Evolutionary conservation across 139 green algal species (phyloP), one percentile per base, ranked within the genome.

Genomic region (Desmodesmus armatus): DNA sequence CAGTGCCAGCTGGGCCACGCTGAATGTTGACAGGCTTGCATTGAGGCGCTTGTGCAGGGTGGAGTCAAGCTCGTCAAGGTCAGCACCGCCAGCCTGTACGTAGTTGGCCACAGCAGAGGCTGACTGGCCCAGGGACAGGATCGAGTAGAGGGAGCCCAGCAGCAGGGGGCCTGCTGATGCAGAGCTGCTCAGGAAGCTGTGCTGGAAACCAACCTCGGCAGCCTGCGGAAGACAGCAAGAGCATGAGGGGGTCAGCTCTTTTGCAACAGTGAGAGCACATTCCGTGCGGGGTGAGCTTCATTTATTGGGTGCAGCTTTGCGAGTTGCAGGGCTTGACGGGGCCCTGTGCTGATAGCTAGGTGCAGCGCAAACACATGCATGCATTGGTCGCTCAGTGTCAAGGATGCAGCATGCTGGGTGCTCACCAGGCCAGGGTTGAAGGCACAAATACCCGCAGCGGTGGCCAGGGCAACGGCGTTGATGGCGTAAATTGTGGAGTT

Each of bases 1-100:
- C 69, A 77, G 69, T 27, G 29, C 25, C 5, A 27, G 23, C 35
- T 77, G 37, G 27, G 37, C 69, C 29, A 77, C 49, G 40, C 69
- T 53, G 69, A 77, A 77, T 4, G 69, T 77, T 25, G 69, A 77
- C 35, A 77, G 69, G 69, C 69, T 35, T 27, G 69, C 69, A 40
- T 77, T 77, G 69, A 77, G 69, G 37, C 69, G 69, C 21, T 49
- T 47, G 69, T 77, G 69, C 39, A 77, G 37, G 25, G 31, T 5
- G 35, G 3, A 33, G 40, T 47, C 69, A 11, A 77, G 5, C 5
- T 77, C 69, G 17, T 77, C 69, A 15, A 13, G 13, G 47, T 58
- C 13, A 29, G n/a, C 60, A 69, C 60, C 37, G n/a, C 35, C 60
- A 1, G n/a, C n/a, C 60, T 69, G 60, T 9, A 69, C 60, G n/a